A percentile compares a stretch with the other conserved stretches of the same genome.
Evolutionary conservation across 2,329 filamentous ascomycete species (phyloP).

Genomic region (Fusarium sp.): DNA sequence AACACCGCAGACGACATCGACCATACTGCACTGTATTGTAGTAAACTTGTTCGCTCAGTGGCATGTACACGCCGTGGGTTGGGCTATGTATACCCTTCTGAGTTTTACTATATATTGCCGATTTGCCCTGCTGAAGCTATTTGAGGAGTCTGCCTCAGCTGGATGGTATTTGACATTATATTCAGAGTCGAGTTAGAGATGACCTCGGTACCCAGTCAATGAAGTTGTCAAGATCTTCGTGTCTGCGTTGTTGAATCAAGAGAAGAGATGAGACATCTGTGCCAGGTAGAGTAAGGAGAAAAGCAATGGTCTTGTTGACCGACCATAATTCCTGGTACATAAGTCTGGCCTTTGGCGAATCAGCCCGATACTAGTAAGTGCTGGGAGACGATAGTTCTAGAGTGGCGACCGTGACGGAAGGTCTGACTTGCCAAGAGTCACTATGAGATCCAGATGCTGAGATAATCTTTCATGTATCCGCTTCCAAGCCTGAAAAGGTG

Average conservation of each 20-base stretch:
- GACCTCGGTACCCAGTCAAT: background rate
- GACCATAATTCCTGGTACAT: background rate
- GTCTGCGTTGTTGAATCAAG: constrained; percentile 2
- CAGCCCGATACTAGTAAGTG: constrained; percentile 26
- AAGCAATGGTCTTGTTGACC: constrained; percentile 23
- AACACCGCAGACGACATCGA: background rate
- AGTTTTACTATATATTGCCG: background rate
- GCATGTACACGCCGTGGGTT: background rate
- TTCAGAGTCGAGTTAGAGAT: background rate
- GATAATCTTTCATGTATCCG: constrained; percentile 3
- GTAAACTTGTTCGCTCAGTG: background rate
- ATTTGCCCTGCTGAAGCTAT: background rate
- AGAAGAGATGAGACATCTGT: constrained; percentile 30
- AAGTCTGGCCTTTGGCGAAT: constrained; percentile 22
- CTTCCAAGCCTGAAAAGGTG: constrained; percentile 4
- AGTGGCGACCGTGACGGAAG: constrained; percentile 34
- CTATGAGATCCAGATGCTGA: constrained; percentile 7
- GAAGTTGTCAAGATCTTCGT: background rate
- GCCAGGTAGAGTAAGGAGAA: constrained; percentile 11
- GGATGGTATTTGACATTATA: background rate
- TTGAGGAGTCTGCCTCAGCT: background rate
- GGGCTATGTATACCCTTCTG: background rate
- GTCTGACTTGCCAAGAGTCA: constrained; percentile 14
- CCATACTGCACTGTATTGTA: background rate
- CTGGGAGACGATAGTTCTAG: constrained; percentile 32